Evolutionary conservation across 2,329 filamentous ascomycete species (phyloP), one percentile per base, ranked within the genome.

Genomic region (Apiospora sp.): DNA sequence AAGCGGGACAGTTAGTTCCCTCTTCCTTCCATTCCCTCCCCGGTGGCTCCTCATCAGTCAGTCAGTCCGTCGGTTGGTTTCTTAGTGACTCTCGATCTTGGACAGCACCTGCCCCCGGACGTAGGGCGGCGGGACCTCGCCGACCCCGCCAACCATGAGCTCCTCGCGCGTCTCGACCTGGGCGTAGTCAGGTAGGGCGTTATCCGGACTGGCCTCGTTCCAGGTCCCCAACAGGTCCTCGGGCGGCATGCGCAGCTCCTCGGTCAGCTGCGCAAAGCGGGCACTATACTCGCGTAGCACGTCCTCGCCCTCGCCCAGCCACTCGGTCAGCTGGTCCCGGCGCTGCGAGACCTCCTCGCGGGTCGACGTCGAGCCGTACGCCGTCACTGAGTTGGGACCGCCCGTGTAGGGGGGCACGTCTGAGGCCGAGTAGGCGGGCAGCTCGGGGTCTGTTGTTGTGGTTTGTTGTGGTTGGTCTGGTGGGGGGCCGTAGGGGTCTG

Each of bases 181-280:
- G 69, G 74, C 76, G 69, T 80, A 80, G 70, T 77, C 79, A 0
- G 79, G 79, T 67, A 80, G 73, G 27, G 77, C 77, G 46, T 80
- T 80, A 73, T 80, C 79, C n/a, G 78, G 74, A 44, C 76, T 78
- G 13, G 78, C 77, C 71, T 79, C 78, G 71, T 75, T 77, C 79
- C 79, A 80, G 14, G 79, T 80, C 24, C 78, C 79, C 44, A 80
- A 74, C n/a, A 77, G 72, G 69, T 80, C 78, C 72, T 80, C 78
- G 68, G 75, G 75, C 3, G 79, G 77, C 70, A 77, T 70, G 16
- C 72, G 69, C 71, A 79, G 74, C 73, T 78, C 76, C 68, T 73
- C 71, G n/a, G 75, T 75, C 73, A 80, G 74, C 73, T 80, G 77
- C 2, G 77, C 76, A 73, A 78, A 78, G 27, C 78, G 75, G n/a